These are phyloP conservation scores for Rhododendron griersonianum DNA, from an alignment of 148 eudicot genomes.

Conservation along the genomic window DNA sequence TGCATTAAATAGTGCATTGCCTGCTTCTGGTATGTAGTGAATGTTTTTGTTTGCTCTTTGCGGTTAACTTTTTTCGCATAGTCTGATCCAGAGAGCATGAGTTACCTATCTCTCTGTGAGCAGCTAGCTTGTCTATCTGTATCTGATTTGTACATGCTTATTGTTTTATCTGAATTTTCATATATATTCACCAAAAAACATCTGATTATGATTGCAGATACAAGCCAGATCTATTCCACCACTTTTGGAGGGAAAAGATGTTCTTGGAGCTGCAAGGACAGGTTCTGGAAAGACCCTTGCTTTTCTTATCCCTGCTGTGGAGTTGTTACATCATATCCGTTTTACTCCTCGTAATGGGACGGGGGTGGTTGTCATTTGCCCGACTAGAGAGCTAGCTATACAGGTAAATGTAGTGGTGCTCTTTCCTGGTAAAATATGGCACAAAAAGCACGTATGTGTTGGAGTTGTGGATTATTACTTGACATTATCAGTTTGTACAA, in stretches of 20 bases:
- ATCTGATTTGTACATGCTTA: not conserved
- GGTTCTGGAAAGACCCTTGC: constrained; percentile 99
- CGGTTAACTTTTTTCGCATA: not conserved
- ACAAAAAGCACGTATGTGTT: not conserved
- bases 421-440: no score
- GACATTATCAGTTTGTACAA: not conserved
- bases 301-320: constrained; percentile 17
- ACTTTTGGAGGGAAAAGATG: constrained; percentile 82
- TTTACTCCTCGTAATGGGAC: no score
- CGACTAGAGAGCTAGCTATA: no score
- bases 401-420: no score
- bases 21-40: not conserved
- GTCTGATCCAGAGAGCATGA: not conserved
- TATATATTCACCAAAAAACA: not conserved
- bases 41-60: not conserved
- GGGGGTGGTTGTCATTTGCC: no score
- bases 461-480: not conserved
- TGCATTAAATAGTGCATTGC: not conserved
- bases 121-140: not conserved
- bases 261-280: constrained; percentile 99
- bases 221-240: constrained; percentile 91
- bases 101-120: no score
- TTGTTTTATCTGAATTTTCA: not conserved
- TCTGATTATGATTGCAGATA: constrained; percentile 37
- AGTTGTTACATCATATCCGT: no score